These are phyloP conservation scores for apple (Malus domestica) DNA, from an alignment of 306 rosid genomes.

Conservation along the genomic window DNA sequence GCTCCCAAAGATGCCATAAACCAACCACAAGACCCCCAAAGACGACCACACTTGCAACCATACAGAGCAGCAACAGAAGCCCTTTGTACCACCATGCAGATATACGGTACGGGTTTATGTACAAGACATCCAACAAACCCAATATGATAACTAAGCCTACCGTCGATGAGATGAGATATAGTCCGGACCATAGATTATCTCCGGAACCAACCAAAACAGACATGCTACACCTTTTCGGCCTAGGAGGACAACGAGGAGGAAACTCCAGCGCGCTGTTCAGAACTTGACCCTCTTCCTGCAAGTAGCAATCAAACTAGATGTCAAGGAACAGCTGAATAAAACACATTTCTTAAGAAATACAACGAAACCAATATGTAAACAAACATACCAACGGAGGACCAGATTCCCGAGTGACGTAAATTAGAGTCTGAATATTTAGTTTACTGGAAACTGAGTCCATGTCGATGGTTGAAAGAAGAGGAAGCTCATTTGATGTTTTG, in stretches of 20 bases:
- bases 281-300: slow-evolving; percentile 67
- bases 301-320: slow-evolving; percentile 11
- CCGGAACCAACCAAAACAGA: slow-evolving; percentile 84
- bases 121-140: slow-evolving; percentile 40
- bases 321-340: background rate
- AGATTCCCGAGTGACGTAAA: slow-evolving; percentile 77
- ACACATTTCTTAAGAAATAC: background rate
- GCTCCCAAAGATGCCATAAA: slow-evolving; percentile 73
- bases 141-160: slow-evolving; percentile 52
- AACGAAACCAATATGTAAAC: background rate
- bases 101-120: slow-evolving; percentile 54
- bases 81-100: slow-evolving; percentile 79
- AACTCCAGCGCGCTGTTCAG: slow-evolving; percentile 14
- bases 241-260: slow-evolving; percentile 25
- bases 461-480: slow-evolving; percentile 67
- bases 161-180: slow-evolving; percentile 62
- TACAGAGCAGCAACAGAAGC: slow-evolving; percentile 51
- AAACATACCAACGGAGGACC: slow-evolving; percentile 71
- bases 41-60: slow-evolving; percentile 56
- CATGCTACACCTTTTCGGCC: slow-evolving; percentile 40
- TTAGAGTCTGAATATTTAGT: slow-evolving; percentile 46
- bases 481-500: slow-evolving; percentile 64
- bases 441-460: slow-evolving; percentile 55
- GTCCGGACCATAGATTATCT: slow-evolving; percentile 68
- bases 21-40: slow-evolving; percentile 73